A percentile compares a stretch with the other conserved stretches of the same genome.
phyloP scores from a whole-genome alignment of 2,329 filamentous ascomycete genomes.

The Botrytis cinerea region DNA sequence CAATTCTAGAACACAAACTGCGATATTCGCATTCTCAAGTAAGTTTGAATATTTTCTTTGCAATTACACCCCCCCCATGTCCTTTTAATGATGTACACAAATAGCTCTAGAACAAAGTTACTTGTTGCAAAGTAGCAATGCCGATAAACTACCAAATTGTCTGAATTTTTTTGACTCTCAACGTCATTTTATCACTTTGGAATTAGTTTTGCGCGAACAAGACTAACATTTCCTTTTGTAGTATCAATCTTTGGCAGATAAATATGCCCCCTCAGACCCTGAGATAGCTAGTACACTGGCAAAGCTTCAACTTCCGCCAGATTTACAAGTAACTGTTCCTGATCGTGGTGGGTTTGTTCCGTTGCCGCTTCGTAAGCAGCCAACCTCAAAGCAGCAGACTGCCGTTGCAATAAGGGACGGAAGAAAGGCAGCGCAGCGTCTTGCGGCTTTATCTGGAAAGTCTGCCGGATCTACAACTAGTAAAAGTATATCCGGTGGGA shows the following conservation, averaged over 20 bases:
- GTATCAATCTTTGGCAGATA: conserved; percentile 67
- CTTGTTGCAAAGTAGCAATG: conserved; percentile 50
- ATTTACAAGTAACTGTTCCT: conserved; percentile 35
- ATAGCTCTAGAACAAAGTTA: conserved; percentile 83
- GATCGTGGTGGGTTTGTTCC: conserved; percentile 39
- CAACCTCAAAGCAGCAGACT: conserved; percentile 55
- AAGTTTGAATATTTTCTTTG: conserved; percentile 40
- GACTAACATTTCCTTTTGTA: conserved; percentile 44
- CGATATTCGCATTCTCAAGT: conserved; percentile 68
- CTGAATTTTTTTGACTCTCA: conserved; percentile 46
- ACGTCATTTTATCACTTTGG: conserved; percentile 24
- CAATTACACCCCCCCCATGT: not conserved
- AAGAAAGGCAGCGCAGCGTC: conserved; percentile 57
- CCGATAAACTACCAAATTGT: conserved; percentile 63
- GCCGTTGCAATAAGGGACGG: conserved; percentile 66
- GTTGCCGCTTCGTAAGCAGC: conserved; percentile 37
- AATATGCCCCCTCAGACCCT: conserved; percentile 62
- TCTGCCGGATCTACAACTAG: conserved; percentile 47
- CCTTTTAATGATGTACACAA: conserved; percentile 50
- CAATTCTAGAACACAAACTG: conserved; percentile 66
- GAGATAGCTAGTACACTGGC: conserved; percentile 68
- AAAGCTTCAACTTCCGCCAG: conserved; percentile 66
- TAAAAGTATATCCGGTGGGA: conserved; percentile 45
- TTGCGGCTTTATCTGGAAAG: conserved; percentile 50
- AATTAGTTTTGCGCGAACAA: conserved; percentile 1